These are phyloP conservation scores for Amborella trichopoda DNA, from an alignment of 164 flowering plant genomes.

Conservation along the genomic window DNA sequence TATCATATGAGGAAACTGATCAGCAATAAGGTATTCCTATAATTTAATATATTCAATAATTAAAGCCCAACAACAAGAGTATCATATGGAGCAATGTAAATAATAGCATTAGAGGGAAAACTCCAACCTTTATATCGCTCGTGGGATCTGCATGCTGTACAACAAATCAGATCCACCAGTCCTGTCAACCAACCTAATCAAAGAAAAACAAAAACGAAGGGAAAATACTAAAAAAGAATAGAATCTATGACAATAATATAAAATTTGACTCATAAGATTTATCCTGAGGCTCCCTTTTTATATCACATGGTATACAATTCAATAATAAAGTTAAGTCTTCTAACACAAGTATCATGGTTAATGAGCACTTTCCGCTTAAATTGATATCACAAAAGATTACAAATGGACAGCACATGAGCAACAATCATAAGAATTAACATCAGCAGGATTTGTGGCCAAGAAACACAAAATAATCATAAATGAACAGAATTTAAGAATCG, in stretches of 20 bases:
- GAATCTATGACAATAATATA: not conserved
- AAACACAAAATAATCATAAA: too few relatives aligned
- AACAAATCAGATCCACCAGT: conserved; percentile 57
- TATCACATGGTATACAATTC: not conserved
- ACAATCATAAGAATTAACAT: too few relatives aligned
- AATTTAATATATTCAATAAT: not conserved
- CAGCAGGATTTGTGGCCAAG: too few relatives aligned
- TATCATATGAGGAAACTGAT: not conserved
- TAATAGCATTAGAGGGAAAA: not conserved
- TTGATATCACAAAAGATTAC: too few relatives aligned
- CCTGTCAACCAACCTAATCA: conserved; percentile 65
- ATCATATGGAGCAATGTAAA: not conserved
- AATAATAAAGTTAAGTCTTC: not conserved
- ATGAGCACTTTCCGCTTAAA: not conserved
- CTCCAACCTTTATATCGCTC: conserved; percentile 55
- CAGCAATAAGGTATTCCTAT: not conserved
- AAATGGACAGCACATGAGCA: too few relatives aligned
- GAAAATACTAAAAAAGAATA: conserved; percentile 10
- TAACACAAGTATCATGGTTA: not conserved
- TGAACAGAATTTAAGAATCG: too few relatives aligned
- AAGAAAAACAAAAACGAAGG: conserved; percentile 33
- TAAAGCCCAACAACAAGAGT: not conserved
- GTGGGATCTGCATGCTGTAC: conserved; percentile 63
- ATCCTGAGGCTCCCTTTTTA: not conserved
- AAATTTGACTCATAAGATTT: not conserved